Evolutionary conservation across 2,329 filamentous ascomycete species (phyloP), one percentile per base, ranked within the genome.

Genomic region (Hypocreales sp.): DNA sequence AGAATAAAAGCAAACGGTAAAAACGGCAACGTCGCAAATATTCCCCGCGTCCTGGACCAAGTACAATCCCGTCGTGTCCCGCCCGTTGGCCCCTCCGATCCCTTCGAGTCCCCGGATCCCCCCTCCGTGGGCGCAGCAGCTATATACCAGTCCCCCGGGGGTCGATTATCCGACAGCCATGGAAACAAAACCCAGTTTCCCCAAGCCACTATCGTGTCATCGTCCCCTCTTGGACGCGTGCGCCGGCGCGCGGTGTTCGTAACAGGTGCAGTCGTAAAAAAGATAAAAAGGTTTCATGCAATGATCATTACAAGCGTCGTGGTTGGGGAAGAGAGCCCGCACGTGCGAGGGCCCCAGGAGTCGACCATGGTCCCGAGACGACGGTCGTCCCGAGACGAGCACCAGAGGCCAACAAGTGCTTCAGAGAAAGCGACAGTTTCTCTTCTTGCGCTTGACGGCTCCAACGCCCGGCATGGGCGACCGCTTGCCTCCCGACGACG

Each of bases 381-480:
- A n/a, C n/a, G n/a, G n/a, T n/a, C n/a, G n/a, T n/a, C n/a, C n/a
- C n/a, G n/a, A n/a, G n/a, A n/a, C n/a, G n/a, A n/a, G n/a, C n/a
- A n/a, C n/a, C n/a, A n/a, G n/a, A n/a, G n/a, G n/a, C n/a, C n/a
- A n/a, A n/a, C n/a, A n/a, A n/a, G n/a, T n/a, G n/a, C n/a, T 50
- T 70, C 63, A 92, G 48, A 92, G 64, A 53, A 87, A 71, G 51
- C 68, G 72, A 64, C 82, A 92, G 54, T 68, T 79, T 60, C 77
- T 75, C 69, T 80, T 84, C 73, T 82, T 90, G 62, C 77, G 77
- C 65, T 75, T 82, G 58, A 61, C 49, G 39, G 50, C 47, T 32
- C 57, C 57, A 31, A 61, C 45, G 31, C 57, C 56, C 21, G 58
- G 53, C 34, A 61, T 48, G 25, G 48, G 50, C 33, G 49, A 41